phyloP scores from a whole-genome alignment of 306 rosid genomes.

The Quercus glauca region DNA sequence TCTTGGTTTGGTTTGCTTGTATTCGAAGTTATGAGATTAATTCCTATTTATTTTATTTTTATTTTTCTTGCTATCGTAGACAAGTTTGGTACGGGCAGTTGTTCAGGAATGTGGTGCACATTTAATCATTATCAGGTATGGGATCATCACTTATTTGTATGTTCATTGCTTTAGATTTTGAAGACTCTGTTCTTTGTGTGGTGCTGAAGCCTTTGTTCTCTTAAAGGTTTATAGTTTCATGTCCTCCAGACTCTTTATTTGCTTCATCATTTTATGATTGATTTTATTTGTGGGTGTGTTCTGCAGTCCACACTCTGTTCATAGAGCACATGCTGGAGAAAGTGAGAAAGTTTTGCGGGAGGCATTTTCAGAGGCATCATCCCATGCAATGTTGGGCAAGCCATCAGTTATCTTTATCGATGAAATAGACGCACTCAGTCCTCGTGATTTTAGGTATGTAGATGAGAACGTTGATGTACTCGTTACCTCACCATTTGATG shows the following conservation, averaged over 20 bases:
- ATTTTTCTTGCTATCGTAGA: slow-evolving; percentile 34
- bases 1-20: not conserved
- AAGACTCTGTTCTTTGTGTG: not conserved
- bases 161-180: not conserved
- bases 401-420: slow-evolving; percentile 77
- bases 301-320: slow-evolving; percentile 77
- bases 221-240: not conserved
- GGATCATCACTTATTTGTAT: not conserved
- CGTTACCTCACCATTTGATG: slow-evolving; percentile 11
- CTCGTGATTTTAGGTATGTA: slow-evolving; percentile 72
- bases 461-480: slow-evolving; percentile 2
- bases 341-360: slow-evolving; percentile 76
- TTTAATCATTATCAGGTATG: slow-evolving; percentile 66
- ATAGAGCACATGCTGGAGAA: slow-evolving; percentile 72
- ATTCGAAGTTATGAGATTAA: not conserved
- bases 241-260: not conserved
- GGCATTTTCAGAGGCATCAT: slow-evolving; percentile 73
- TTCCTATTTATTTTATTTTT: slow-evolving; percentile 1
- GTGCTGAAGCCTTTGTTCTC: not conserved
- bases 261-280: slow-evolving; percentile 5
- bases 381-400: slow-evolving; percentile 55
- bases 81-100: slow-evolving; percentile 85
- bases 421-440: slow-evolving; percentile 87
- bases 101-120: slow-evolving; percentile 84
- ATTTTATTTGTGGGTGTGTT: slow-evolving; percentile 20